Evolutionary conservation across 768 basidiomycete genomes (phyloP).

Genomic region (Naematelia encephala): DNA sequence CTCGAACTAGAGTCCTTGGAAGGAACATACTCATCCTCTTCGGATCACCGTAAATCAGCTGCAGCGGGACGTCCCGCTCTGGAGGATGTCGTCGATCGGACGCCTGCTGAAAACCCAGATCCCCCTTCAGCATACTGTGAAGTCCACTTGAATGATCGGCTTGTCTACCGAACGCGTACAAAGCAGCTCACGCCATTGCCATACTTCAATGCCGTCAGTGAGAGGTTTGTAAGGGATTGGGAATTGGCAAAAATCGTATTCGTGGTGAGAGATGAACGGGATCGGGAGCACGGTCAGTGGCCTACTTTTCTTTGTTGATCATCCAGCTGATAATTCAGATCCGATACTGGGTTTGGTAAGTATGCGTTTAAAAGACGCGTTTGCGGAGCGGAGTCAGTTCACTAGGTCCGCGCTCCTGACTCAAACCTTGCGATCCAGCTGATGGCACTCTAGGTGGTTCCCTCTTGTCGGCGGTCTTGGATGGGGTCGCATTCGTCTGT

Average conservation of each 20-base stretch:
- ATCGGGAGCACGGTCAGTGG: constrained; percentile 48
- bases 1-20: constrained; percentile 36
- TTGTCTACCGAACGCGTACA: constrained; percentile 48
- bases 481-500: constrained; percentile 46
- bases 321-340: constrained; percentile 21
- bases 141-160: constrained; percentile 49
- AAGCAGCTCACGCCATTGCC: constrained; percentile 49
- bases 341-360: constrained; percentile 46
- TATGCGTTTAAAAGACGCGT: constrained; percentile 35
- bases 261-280: constrained; percentile 49
- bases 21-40: constrained; percentile 32
- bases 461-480: constrained; percentile 48
- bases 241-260: constrained; percentile 41
- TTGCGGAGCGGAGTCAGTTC: constrained; percentile 38
- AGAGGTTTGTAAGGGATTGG: constrained; percentile 51
- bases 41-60: constrained; percentile 15
- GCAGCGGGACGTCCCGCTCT: constrained; percentile 41
- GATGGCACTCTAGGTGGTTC: constrained; percentile 29
- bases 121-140: constrained; percentile 48
- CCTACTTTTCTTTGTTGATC: not conserved
- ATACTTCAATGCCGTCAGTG: constrained; percentile 49
- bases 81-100: constrained; percentile 33
- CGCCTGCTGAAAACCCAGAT: constrained; percentile 38
- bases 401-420: constrained; percentile 19
- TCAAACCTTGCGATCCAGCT: not conserved